These are phyloP conservation scores for Ambrosia trifida DNA, from an alignment of 129 eudicot species.

Conservation along the genomic window DNA sequence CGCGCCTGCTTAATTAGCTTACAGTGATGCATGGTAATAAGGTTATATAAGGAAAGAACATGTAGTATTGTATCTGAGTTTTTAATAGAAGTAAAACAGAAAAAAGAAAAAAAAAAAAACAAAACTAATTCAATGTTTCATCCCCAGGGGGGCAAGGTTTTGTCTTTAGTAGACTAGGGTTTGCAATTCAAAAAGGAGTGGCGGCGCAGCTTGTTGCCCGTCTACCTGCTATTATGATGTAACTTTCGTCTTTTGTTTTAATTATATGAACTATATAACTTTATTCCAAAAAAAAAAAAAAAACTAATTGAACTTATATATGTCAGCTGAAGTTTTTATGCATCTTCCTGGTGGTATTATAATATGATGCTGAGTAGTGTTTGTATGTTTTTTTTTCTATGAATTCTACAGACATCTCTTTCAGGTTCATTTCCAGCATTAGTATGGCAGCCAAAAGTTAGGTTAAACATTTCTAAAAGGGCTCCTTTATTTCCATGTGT, in stretches of 20 bases:
- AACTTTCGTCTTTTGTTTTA: too few species aligned
- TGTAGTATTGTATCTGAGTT: neutral
- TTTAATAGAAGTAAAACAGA: neutral
- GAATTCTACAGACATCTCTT: slow-evolving; percentile 44
- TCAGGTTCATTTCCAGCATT: slow-evolving; percentile 51
- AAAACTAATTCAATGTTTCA: neutral
- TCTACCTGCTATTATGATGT: too few species aligned
- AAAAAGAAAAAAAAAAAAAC: neutral
- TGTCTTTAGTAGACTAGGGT: too few species aligned
- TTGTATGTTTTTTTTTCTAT: slow-evolving; percentile 22
- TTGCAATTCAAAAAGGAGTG: too few species aligned
- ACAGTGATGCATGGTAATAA: neutral
- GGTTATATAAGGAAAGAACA: neutral
- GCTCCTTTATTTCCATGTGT: slow-evolving; percentile 45
- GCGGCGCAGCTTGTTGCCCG: too few species aligned
- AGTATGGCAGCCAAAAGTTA: slow-evolving; percentile 43
- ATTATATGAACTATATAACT: too few species aligned
- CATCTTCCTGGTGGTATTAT: neutral
- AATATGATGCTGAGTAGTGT: slow-evolving; percentile 4
- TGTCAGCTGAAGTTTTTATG: neutral
- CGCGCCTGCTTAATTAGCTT: neutral
- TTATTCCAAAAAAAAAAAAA: neutral
- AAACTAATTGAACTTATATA: neutral
- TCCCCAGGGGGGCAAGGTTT: too few species aligned
- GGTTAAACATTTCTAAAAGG: slow-evolving; percentile 36